These are phyloP conservation scores for Exophiala sp. DNA, from an alignment of 2,329 filamentous ascomycete species.

Conservation along the genomic window DNA sequence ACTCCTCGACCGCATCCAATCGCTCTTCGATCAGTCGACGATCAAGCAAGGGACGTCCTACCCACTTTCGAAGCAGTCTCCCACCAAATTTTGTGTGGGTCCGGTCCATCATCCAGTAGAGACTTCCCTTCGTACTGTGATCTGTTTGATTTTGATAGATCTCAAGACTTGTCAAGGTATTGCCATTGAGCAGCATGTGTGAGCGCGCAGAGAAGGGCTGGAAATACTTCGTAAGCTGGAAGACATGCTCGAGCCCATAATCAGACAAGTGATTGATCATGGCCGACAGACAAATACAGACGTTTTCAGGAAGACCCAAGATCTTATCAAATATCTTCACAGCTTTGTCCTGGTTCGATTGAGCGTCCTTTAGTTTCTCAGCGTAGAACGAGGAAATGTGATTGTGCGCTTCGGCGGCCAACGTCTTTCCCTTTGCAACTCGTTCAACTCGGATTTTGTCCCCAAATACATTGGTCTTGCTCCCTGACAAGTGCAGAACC, in stretches of 20 bases:
- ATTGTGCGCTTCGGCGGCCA: constrained; percentile 78
- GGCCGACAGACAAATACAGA: constrained; percentile 87
- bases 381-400: constrained; percentile 94
- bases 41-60: constrained; percentile 83
- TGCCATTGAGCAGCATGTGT: constrained; percentile 95
- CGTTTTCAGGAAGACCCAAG: constrained; percentile 75
- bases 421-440: constrained; percentile 70
- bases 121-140: constrained; percentile 74
- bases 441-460: constrained; percentile 85
- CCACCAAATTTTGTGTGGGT: constrained; percentile 88
- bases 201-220: constrained; percentile 90
- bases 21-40: constrained; percentile 70
- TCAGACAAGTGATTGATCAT: constrained; percentile 94
- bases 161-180: constrained; percentile 87
- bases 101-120: constrained; percentile 94
- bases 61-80: constrained; percentile 86
- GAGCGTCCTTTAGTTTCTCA: constrained; percentile 67
- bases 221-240: constrained; percentile 95
- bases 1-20: constrained; percentile 79
- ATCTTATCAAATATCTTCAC: constrained; percentile 77
- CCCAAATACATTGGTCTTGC: constrained; percentile 86
- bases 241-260: constrained; percentile 91
- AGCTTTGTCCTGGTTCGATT: constrained; percentile 53
- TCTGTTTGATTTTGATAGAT: constrained; percentile 96
- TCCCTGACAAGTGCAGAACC: constrained; percentile 82